Evolutionary conservation across 306 rosid species (phyloP).

Genomic region (Gastrolobium villosum): DNA sequence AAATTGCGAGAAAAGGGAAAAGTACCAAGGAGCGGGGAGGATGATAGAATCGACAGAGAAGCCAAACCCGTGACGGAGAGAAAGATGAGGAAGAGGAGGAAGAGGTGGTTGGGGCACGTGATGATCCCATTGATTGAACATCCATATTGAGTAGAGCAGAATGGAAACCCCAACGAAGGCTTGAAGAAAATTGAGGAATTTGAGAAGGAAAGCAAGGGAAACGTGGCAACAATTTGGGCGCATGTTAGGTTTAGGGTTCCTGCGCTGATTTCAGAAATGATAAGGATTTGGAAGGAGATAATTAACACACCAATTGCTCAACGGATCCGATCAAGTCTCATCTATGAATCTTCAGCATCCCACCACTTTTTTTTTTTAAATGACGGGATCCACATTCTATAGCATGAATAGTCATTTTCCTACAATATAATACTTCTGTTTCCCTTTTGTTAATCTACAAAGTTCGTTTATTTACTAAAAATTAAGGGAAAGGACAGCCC

Average conservation of each 20-base stretch:
- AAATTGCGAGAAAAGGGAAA: neutral
- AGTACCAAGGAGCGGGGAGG: constrained; percentile 87
- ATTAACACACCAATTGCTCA: too few species aligned
- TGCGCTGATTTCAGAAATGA: neutral
- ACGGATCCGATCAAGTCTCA: neutral
- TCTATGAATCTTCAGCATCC: neutral
- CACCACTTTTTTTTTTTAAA: neutral
- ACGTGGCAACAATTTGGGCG: constrained; percentile 76
- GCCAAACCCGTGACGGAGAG: constrained; percentile 51
- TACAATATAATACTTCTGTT: too few species aligned
- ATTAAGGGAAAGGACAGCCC: too few species aligned
- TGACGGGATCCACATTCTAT: too few species aligned
- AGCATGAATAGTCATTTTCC: too few species aligned
- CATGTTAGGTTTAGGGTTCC: constrained; percentile 53
- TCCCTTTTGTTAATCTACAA: too few species aligned
- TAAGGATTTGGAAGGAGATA: neutral
- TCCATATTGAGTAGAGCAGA: constrained; percentile 82
- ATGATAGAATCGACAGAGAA: constrained; percentile 54
- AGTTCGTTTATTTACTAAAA: too few species aligned
- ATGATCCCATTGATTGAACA: constrained; percentile 81
- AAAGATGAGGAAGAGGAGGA: constrained; percentile 36
- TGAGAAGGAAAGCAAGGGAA: constrained; percentile 79
- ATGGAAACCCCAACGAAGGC: constrained; percentile 85
- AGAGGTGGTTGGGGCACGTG: constrained; percentile 62
- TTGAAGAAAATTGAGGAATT: constrained; percentile 82